Conservation (phyloP, 2,329 filamentous ascomycete genomes). For the Penicillium psychrosexuale region DNA sequence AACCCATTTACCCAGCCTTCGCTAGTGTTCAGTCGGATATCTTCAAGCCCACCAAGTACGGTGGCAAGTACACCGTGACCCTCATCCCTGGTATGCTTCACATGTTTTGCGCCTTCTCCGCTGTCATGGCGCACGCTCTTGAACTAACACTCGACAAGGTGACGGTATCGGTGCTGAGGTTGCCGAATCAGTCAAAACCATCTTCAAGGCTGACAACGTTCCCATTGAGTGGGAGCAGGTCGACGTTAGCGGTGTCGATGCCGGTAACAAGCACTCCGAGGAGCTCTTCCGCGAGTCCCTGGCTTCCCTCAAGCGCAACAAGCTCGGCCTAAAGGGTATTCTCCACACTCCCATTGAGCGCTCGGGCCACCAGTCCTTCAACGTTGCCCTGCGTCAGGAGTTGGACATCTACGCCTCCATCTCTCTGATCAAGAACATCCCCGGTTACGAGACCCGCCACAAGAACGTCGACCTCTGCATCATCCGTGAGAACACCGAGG, state of each 20-base stretch:
- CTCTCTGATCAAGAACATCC: slow-evolving; percentile 98
- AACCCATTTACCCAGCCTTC: slow-evolving; percentile 49
- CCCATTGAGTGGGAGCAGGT: slow-evolving; percentile 99
- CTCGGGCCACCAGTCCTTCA: slow-evolving; percentile 98
- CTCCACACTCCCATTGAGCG: slow-evolving; percentile 95
- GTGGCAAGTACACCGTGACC: slow-evolving; percentile 98
- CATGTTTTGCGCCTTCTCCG: not conserved
- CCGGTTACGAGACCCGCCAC: slow-evolving; percentile 95
- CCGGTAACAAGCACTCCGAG: slow-evolving; percentile 82
- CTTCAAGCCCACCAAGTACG: slow-evolving; percentile 98
- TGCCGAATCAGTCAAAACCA: slow-evolving; percentile 95
- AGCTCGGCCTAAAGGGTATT: slow-evolving; percentile 98
- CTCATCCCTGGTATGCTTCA: slow-evolving; percentile 75
- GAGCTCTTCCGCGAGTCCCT: slow-evolving; percentile 95
- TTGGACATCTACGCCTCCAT: slow-evolving; percentile 99
- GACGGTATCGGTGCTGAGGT: slow-evolving; percentile 98
- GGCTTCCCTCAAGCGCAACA: slow-evolving; percentile 94
- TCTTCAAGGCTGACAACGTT: slow-evolving; percentile 99
- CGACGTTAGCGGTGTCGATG: slow-evolving; percentile 87
- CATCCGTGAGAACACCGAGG: slow-evolving; percentile 99
- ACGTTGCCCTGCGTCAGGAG: slow-evolving; percentile 97
- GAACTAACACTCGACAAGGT: slow-evolving; percentile 45
- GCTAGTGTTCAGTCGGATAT: slow-evolving; percentile 90
- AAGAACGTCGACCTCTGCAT: slow-evolving; percentile 97
- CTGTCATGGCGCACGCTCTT: not conserved